phyloP scores from a whole-genome alignment of 805 yeast genomes.

The Nakazawaea sp. region DNA sequence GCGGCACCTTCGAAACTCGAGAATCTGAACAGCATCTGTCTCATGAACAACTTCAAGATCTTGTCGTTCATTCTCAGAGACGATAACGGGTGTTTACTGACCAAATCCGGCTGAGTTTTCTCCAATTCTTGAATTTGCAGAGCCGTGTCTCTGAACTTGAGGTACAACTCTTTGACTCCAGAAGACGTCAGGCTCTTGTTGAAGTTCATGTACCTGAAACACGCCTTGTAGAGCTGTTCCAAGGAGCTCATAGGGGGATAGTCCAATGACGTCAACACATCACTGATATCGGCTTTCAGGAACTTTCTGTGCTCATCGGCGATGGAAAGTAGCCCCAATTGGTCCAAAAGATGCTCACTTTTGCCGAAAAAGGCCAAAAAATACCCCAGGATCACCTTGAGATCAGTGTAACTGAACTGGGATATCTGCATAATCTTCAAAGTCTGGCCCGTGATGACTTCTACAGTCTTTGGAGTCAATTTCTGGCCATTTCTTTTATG shows the following conservation, averaged over 20 bases:
- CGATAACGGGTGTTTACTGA: conserved; percentile 3
- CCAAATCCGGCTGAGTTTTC: not conserved
- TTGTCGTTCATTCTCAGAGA: conserved; percentile 1
- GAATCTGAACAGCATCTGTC: conserved; percentile 7
- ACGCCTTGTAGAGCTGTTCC: conserved; percentile 4
- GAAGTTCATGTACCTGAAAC: conserved; percentile 8
- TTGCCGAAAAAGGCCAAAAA: conserved; percentile 1
- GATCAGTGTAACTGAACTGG: conserved; percentile 1
- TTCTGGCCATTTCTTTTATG: not conserved
- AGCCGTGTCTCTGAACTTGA: conserved; percentile 4
- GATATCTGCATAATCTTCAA: conserved; percentile 6
- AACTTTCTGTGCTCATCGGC: not conserved
- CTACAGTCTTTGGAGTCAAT: conserved; percentile 1
- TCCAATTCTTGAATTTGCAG: conserved; percentile 2
- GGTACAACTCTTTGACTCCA: conserved; percentile 1
- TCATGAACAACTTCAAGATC: conserved; percentile 10
- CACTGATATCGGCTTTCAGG: conserved; percentile 1
- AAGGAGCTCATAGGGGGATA: conserved; percentile 8
- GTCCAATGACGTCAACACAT: not conserved
- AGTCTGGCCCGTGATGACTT: conserved; percentile 3
- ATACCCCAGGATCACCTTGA: conserved; percentile 9
- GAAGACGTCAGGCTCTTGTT: conserved; percentile 2
- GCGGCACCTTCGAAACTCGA: conserved; percentile 8
- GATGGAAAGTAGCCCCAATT: not conserved
- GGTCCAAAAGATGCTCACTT: conserved; percentile 1